Evolutionary conservation across 2,329 filamentous ascomycete species (phyloP).

Genomic region (Bertia moriformis): DNA sequence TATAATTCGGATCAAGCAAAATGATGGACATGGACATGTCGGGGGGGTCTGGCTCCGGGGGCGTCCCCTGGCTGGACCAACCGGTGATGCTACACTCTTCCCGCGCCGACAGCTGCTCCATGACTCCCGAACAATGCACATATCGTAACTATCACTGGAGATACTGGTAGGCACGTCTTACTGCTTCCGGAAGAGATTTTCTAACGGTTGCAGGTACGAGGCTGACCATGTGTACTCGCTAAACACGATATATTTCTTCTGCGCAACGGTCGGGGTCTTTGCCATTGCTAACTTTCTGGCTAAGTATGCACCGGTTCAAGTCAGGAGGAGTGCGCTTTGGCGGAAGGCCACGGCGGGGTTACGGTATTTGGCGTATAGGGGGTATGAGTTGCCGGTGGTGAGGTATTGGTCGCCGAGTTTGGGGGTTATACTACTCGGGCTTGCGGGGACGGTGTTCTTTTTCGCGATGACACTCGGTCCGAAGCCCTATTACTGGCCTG

Average conservation of each 20-base stretch:
- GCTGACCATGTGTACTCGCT: constrained; percentile 37
- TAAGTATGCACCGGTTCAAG: constrained; percentile 11
- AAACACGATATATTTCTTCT: constrained; percentile 35
- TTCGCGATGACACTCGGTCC: constrained; percentile 31
- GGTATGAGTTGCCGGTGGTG: constrained; percentile 15
- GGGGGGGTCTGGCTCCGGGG: not conserved
- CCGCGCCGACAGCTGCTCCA: constrained; percentile 15
- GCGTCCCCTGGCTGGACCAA: constrained; percentile 19
- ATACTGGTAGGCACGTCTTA: constrained; percentile 22
- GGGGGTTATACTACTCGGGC: constrained; percentile 23
- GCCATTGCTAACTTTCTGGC: constrained; percentile 19
- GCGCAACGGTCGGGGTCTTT: constrained; percentile 30
- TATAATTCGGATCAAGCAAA: too few species aligned
- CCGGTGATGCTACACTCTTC: constrained; percentile 23
- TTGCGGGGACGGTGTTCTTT: constrained; percentile 27
- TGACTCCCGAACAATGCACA: constrained; percentile 26
- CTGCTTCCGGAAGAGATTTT: constrained; percentile 2
- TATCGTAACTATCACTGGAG: constrained; percentile 29
- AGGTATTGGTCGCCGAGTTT: constrained; percentile 27
- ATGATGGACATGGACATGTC: not conserved
- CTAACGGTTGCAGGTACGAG: constrained; percentile 25
- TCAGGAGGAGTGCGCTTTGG: constrained; percentile 13
- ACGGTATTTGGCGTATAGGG: constrained; percentile 24
- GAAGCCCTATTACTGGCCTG: constrained; percentile 40
- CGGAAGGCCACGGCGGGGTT: constrained; percentile 15